Evolutionary conservation across 495 filamentous ascomycete species (phyloP), one percentile per base, ranked within the genome.

Genomic region (Hypoxylon rickii): DNA sequence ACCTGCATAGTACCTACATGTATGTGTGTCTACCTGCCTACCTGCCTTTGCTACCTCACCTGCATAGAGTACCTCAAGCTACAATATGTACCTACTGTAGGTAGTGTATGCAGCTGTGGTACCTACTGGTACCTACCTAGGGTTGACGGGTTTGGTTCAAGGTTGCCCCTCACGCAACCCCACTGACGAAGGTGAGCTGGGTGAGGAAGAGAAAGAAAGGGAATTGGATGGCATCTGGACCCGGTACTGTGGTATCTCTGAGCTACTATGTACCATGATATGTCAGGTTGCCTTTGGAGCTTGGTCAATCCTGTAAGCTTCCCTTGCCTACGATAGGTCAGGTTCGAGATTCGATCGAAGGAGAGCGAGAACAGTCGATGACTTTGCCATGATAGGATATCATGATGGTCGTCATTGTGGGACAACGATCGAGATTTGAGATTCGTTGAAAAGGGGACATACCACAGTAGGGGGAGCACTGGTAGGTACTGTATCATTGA

Each of bases 381-480:
- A 34, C 13, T 3, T 13, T 26, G 12, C 38, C 20, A 48, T 37
- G 20, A 8, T 38, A 42, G 37, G 26, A 32, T 51, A 46, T 46
- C 47, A 46, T 41, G n/a, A 17, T 15, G 22, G 46, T 49, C 55
- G 61, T 64, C 55, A 64, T 60, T 48, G 61, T 59, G 55, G 55
- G 55, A 59, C 55, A 55, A 52, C n/a, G 61, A 64, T 64, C 61
- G 61, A 64, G 61, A 64, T 64, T 55, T n/a, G 17, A 11, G 29
- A 17, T 46, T 1, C 8, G 3, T 18, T n/a, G 26, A 8, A 29
- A 12, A 42, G 19, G 20, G 4, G 4, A 29, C 22, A 46, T 34
- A n/a, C n/a, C 15, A 48, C 44, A 46, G n/a, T 38, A 7, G 16
- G 8, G n/a, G n/a, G n/a, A n/a, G n/a, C n/a, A n/a, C n/a, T n/a